Evolutionary conservation across 192 early-diverging fungal species (phyloP), one percentile per base, ranked within the genome.

Genomic region (Powellomyces hirtus): DNA sequence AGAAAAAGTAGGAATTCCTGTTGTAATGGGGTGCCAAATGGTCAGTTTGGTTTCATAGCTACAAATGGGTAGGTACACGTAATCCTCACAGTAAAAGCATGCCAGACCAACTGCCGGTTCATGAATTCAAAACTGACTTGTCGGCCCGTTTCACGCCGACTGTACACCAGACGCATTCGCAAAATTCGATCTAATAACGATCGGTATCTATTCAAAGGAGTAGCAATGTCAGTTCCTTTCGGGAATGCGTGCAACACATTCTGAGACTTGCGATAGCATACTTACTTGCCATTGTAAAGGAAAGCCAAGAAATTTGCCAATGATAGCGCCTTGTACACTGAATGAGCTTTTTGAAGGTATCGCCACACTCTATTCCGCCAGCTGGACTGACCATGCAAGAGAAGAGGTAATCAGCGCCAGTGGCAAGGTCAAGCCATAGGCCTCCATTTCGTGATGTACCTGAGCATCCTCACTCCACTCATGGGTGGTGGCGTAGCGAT

Each of bases 91-190:
- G 92, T 92, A 63, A 95, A 94, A 49, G 91, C 91, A 27, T 94
- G 89, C 92, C 69, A 97, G 30, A 95, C 92, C 64, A 96, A 82
- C 78, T 97, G 92, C 16, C 94, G 85, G 71, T 96, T 97, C 71
- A 97, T 81, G 68, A 92, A 96, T 71, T 97, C 95, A 70, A 92
- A 94, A 71, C 88, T 93, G 33, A 96, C 89, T 62, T 88, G 84
- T 44, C 92, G 82, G 35, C 86, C 74, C 57, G 90, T 76, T 51
- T 90, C 90, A 26, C 89, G 84, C 22, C 89, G 84, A 20, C 84
- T 84, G 70, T 90, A 91, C 4, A 96, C 93, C 20, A 97, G 78
- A 34, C 92, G 84, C 89, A 96, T 86, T 0, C 88, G 82, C 45
- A 97, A 76, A 22, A 92, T 26, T 0, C 94, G 87, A 71, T 95